A percentile compares a stretch with the other conserved stretches of the same genome.
phyloP scores from a whole-genome alignment of 345 rosid genomes.

The Crucihimalaya himalaica region DNA sequence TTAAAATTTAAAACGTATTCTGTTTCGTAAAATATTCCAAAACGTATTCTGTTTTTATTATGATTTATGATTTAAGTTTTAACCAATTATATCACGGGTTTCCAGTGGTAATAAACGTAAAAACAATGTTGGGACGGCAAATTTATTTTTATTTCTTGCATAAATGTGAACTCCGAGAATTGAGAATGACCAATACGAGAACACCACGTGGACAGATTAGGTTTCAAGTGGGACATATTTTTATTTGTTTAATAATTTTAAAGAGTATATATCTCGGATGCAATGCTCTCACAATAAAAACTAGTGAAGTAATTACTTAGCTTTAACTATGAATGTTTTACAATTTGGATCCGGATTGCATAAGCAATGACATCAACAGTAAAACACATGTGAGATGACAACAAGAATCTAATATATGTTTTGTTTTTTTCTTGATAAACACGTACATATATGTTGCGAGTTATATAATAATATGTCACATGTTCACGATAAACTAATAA shows the following conservation, averaged over 20 bases:
- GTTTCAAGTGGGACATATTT: conserved; percentile 6
- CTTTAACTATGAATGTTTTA: neutral
- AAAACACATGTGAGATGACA: conserved; percentile 8
- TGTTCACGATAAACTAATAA: conserved; percentile 4
- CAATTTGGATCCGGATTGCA: conserved; percentile 13
- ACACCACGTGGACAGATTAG: neutral
- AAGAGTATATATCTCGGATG: no score
- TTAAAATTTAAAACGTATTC: no score
- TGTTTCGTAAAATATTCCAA: no score
- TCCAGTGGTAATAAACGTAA: neutral
- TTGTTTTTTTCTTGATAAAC: no score
- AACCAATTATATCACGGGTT: neutral
- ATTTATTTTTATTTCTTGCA: neutral
- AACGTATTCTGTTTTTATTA: no score
- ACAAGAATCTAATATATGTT: neutral
- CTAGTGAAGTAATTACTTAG: neutral
- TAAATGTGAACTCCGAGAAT: neutral
- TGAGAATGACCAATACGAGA: neutral
- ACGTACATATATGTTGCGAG: neutral
- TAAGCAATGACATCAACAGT: conserved; percentile 35
- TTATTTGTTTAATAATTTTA: no score
- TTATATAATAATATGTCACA: neutral
- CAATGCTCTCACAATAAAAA: no score
- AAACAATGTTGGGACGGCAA: neutral
- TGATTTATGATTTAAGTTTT: neutral